Evolutionary conservation across 192 early-diverging fungal species (phyloP), one percentile per base, ranked within the genome.

Genomic region (Dispira simplex): DNA sequence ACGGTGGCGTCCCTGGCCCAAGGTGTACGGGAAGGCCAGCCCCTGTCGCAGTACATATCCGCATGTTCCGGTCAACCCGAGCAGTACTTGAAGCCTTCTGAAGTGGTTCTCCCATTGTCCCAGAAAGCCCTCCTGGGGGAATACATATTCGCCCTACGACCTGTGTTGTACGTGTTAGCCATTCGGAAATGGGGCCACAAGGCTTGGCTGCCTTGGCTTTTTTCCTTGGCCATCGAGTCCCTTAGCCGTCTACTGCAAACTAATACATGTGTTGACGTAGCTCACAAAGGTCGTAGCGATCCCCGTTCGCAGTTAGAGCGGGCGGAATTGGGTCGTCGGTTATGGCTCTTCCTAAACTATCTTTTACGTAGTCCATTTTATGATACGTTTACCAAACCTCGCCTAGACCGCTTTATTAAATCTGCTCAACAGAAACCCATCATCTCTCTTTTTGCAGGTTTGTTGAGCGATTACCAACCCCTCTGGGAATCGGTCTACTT

Each of bases 401-500:
- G 83, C 12, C 70, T 93, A 56, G 76, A 86, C 32, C 70, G 75
- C 8, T 76, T 87, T 44, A 83, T 84, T 54, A 72, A 82, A 57
- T 75, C 79, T 52, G 79, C 82, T n/a, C 75, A 74, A 63, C 83
- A 81, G 65, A 89, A 84, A 74, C 85, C 87, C 52, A 68, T 93
- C 48, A 78, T 93, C 47, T 87, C 84, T 16, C 75, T 93, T 65
- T 75, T 90, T 25, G 83, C 83, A 49, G 82, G 86, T 57, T 81
- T 93, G 47, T 73, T 93, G 46, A 80, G 80, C 25, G 92, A 95
- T 72, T 95, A 95, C 71, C 84, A 89, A 68, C 89, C 90, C 8
- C 75, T 95, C 23, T 92, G 89, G 89, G 85, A 95, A 73, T 81
- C 81, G 51, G 82, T 90, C 65, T 88, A 95, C 71, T 95, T 91